Base-by-base conservation (phyloP, 176 grass and related monocot species). In the Metroxylon sagu region DNA sequence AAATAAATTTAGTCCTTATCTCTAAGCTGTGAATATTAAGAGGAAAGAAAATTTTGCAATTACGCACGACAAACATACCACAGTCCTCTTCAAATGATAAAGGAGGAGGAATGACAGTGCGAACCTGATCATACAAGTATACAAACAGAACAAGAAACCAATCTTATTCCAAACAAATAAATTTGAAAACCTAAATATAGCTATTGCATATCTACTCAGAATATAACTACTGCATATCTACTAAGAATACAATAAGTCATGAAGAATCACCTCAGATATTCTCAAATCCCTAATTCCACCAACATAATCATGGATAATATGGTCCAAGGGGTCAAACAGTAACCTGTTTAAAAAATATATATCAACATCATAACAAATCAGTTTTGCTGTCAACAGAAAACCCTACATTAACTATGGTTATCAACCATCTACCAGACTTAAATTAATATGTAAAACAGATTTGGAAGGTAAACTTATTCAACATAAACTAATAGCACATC, bases 231-330 rank as follows among this genome's bases (percentile, higher is more conserved):
- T 12, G 12, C 35, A 43, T 43, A 2, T 10, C 8, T 43, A 12
- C 12, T 43, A 12, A 43, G 8, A 43, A 43, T 14, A 43, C 0
- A 43, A 43, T 43, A 43, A 14, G 12, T 43, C 8, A 43, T 43
- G 35, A 43, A 43, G 35, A 43, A 19, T 79, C 87, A 96, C 92
- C 85, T 85, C 90, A 15, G 72, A 87, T 67, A 64, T 82, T 50
- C 60, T 90, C 50, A 96, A 51, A 77, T 96, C 87, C 60, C 35
- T 78, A 52, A 96, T 67, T 81, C 92, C 92, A 77, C 84, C 81
- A 64, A 96, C 83, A 82, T 96, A 96, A 82, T 90, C 92, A 65
- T 96, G 87, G 53, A 96, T 81, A 60, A 1, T 82, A 61, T 8
- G 18, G 30, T 79, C 67, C 71, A 69, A 23, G 0, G 92, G 86